Base-by-base conservation (phyloP, 225 moss, liverwort and hornwort species). In the Sphagnum tenellum region DNA sequence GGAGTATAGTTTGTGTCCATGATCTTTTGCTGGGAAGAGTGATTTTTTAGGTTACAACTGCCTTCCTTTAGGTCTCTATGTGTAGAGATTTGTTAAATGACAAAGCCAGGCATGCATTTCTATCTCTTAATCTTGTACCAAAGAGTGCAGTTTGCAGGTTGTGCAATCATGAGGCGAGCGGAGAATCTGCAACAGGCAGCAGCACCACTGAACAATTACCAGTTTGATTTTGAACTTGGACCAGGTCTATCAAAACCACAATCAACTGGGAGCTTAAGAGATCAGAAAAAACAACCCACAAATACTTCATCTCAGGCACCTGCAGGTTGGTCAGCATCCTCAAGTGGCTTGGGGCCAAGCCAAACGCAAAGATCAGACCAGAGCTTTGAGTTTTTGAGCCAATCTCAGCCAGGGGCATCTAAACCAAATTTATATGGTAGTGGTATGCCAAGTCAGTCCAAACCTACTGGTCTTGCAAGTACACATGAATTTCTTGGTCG, bases 151-250 rank as follows among this genome's bases (percentile, higher is more conserved):
- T 29, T 29, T 29, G 29, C 29, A 29, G 29, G 29, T 11, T 59
- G 3, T 60, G 53, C 71, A 77, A 64, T 67, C 63, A 94, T 94
- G 94, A 94, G 87, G 87, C 81, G 87, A 73, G 81, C 72, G 56
- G 91, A 94, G 12, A 87, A 94, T 77, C 69, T 87, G 71, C 87
- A 86, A 70, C 83, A 87, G 73, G 83, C 75, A 61, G 79, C 87
- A 49, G 83, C 54, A 66, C 75, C 91, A 45, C 70, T 89, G 64
- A 90, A 88, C 71, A 92, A 90, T 73, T 96, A 96, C 77, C 83
- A 92, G 71, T 96, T 96, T 67, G 96, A 96, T 78, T 92, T 96
- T 67, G 92, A 92, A 52, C 69, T 92, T 5, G 82, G 79, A 12
- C 79, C 86, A 66, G 89, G 88, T 49, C 74, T 88, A 68, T 68